Evolutionary conservation across 768 basidiomycete genomes (phyloP).

Genomic region (Xanthoconium stramineum): DNA sequence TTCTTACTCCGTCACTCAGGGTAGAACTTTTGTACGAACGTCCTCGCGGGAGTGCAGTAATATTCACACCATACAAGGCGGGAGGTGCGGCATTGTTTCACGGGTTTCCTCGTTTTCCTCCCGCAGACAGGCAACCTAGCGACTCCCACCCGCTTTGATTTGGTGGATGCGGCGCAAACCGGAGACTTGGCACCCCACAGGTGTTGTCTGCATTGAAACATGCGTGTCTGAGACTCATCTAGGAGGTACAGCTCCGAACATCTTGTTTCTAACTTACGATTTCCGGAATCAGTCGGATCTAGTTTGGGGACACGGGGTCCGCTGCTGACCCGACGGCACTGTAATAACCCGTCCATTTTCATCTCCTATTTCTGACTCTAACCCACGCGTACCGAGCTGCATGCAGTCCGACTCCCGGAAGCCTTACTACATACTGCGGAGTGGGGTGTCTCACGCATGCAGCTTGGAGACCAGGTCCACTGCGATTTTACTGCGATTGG

Average conservation of each 20-base stretch:
- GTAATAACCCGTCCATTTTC: neutral
- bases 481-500: slow-evolving; percentile 9
- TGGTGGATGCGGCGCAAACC: neutral
- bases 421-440: neutral
- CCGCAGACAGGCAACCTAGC: neutral
- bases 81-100: slow-evolving; percentile 2
- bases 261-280: neutral
- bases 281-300: neutral
- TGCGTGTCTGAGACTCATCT: neutral
- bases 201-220: neutral
- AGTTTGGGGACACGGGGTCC: no score
- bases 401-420: slow-evolving; percentile 3
- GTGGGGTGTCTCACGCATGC: neutral
- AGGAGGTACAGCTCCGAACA: no score
- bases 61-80: neutral
- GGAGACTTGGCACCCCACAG: neutral
- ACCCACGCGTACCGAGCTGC: neutral
- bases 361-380: slow-evolving; percentile 3
- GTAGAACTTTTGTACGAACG: neutral
- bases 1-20: neutral
- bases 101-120: neutral
- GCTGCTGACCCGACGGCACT: no score
- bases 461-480: neutral
- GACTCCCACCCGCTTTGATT: neutral
- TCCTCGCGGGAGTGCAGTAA: neutral